Evolutionary conservation across 371 early-diverging fungal genomes (phyloP).

Genomic region (Neoconidiobolus thromboides): DNA sequence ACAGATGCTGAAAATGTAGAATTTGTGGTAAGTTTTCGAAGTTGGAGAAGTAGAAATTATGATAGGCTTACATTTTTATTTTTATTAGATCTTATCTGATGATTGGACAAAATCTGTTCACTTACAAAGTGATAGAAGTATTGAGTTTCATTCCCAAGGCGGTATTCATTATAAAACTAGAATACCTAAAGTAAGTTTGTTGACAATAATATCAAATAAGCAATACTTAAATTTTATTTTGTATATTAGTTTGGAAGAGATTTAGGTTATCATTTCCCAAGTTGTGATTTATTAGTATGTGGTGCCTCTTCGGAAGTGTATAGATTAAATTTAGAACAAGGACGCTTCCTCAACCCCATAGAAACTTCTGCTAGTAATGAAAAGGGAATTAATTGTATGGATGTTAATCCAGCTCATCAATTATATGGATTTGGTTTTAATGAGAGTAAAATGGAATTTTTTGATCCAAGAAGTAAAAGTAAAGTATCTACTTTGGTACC

Average conservation of each 20-base stretch:
- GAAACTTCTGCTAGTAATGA: slow-evolving; percentile 34
- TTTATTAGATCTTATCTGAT: slow-evolving; percentile 61
- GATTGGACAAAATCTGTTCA: slow-evolving; percentile 95
- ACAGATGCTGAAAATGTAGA: slow-evolving; percentile 85
- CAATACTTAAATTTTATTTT: neutral
- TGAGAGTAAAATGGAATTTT: slow-evolving; percentile 79
- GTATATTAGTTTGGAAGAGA: slow-evolving; percentile 62
- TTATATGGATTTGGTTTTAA: slow-evolving; percentile 80
- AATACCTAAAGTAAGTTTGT: slow-evolving; percentile 52
- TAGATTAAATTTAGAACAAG: slow-evolving; percentile 86
- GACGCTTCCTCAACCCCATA: slow-evolving; percentile 76
- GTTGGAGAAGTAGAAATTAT: neutral
- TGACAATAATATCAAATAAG: neutral
- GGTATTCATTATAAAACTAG: slow-evolving; percentile 92
- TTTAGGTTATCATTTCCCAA: slow-evolving; percentile 75
- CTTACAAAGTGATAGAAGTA: slow-evolving; percentile 79
- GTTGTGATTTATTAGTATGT: slow-evolving; percentile 76
- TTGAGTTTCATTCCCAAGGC: slow-evolving; percentile 94
- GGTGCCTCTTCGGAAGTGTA: slow-evolving; percentile 75
- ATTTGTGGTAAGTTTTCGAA: slow-evolving; percentile 33
- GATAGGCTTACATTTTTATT: neutral
- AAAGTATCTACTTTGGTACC: slow-evolving; percentile 41
- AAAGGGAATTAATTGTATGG: slow-evolving; percentile 56
- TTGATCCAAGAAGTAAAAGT: slow-evolving; percentile 71
- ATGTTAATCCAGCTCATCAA: slow-evolving; percentile 81